phyloP scores from a whole-genome alignment of 2,329 filamentous ascomycete species.

The Ascochyta pisi region DNA sequence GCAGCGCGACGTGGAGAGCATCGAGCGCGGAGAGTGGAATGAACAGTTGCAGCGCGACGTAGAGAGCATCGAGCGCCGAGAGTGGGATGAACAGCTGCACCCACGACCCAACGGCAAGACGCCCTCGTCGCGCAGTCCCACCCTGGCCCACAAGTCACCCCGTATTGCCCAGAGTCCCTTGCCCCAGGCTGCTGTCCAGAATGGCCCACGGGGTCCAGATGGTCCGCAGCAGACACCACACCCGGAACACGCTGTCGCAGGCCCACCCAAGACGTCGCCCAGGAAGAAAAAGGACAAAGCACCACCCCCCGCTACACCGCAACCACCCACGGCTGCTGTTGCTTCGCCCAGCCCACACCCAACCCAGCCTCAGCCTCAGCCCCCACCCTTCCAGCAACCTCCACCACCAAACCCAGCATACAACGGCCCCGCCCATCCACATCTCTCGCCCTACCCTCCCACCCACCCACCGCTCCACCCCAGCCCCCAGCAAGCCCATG shows the following conservation, averaged over 20 bases:
- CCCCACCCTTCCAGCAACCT: slow-evolving; percentile 29
- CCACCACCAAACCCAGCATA: slow-evolving; percentile 38
- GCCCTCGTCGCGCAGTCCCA: slow-evolving; percentile 33
- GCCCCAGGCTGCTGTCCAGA: slow-evolving; percentile 16
- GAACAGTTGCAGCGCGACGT: slow-evolving; percentile 69
- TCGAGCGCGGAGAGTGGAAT: slow-evolving; percentile 65
- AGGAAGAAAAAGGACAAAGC: slow-evolving; percentile 35
- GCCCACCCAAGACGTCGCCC: slow-evolving; percentile 33
- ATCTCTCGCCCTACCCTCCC: slow-evolving; percentile 49
- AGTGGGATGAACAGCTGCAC: slow-evolving; percentile 56
- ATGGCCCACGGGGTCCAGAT: slow-evolving; percentile 14
- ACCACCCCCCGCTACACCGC: slow-evolving; percentile 26
- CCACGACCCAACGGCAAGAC: slow-evolving; percentile 33
- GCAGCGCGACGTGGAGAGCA: slow-evolving; percentile 70
- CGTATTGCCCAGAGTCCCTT: slow-evolving; percentile 21
- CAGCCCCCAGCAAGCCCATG: slow-evolving; percentile 26
- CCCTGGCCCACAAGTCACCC: slow-evolving; percentile 35
- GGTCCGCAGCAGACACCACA: slow-evolving; percentile 20
- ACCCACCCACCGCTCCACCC: slow-evolving; percentile 42
- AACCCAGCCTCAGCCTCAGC: slow-evolving; percentile 20
- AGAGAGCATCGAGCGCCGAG: slow-evolving; percentile 68
- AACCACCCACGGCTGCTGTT: slow-evolving; percentile 11
- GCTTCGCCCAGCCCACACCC: slow-evolving; percentile 27
- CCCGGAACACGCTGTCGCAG: slow-evolving; percentile 12
- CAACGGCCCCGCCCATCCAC: slow-evolving; percentile 41